Conservation (phyloP, 345 rosid genomes). For the Murraya koenigii region DNA sequence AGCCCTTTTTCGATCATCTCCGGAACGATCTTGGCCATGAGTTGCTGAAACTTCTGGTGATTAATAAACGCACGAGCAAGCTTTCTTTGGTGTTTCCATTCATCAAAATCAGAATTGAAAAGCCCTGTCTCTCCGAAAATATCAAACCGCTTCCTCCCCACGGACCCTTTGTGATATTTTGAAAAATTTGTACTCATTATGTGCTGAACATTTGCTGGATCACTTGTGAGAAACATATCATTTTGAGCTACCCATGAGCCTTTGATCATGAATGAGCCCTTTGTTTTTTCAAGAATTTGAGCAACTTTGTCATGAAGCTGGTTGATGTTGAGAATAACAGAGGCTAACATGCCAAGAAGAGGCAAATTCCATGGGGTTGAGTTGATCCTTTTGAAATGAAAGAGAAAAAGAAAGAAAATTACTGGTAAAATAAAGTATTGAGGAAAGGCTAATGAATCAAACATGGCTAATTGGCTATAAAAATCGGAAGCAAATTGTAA, state of each 20-base stretch:
- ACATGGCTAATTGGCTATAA: background rate
- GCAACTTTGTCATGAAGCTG: conserved; percentile 26
- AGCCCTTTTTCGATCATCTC: conserved; percentile 26
- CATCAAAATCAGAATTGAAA: conserved; percentile 37
- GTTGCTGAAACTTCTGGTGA: conserved; percentile 22
- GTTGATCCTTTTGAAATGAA: background rate
- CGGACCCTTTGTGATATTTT: conserved; percentile 33
- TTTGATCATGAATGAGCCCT: conserved; percentile 21
- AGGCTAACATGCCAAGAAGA: conserved; percentile 30
- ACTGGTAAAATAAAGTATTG: background rate
- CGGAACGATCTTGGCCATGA: conserved; percentile 20
- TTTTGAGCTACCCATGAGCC: conserved; percentile 20
- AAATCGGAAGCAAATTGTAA: background rate
- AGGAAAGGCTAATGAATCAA: background rate
- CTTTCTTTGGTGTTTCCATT: conserved; percentile 34
- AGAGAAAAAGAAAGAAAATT: background rate
- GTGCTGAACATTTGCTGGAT: conserved; percentile 35
- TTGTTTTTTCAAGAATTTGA: conserved; percentile 19
- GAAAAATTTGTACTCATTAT: conserved; percentile 32
- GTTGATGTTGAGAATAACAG: conserved; percentile 3
- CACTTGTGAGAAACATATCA: conserved; percentile 27
- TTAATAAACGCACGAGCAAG: conserved; percentile 24
- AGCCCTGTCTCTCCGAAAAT: conserved; percentile 43
- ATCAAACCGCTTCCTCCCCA: conserved; percentile 34
- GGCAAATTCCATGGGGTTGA: conserved; percentile 26